A percentile compares a stretch with the other conserved stretches of the same genome.
Evolutionary conservation across 2,329 filamentous ascomycete genomes (phyloP).

Genomic region (Pseudopyrenochaeta lycopersici): DNA sequence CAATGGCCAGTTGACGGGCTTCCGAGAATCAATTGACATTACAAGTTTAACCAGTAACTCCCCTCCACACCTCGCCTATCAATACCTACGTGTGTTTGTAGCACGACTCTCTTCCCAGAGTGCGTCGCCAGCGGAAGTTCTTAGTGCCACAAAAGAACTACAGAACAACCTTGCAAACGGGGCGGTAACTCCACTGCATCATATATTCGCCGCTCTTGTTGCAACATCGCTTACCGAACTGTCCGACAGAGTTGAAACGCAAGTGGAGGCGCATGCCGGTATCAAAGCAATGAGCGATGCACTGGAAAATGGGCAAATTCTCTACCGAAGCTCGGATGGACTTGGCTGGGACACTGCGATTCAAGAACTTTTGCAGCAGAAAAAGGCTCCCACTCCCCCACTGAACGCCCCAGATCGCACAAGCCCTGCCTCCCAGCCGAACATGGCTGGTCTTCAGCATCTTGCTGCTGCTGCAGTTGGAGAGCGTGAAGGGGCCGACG

Average conservation of each 20-base stretch:
- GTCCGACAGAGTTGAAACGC: slow-evolving; percentile 45
- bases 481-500: slow-evolving; percentile 43
- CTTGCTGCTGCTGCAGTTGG: slow-evolving; percentile 50
- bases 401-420: slow-evolving; percentile 33
- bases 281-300: slow-evolving; percentile 50
- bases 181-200: slow-evolving; percentile 44
- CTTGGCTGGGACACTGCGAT: slow-evolving; percentile 48
- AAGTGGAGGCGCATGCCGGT: slow-evolving; percentile 44
- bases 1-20: slow-evolving; percentile 39
- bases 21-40: slow-evolving; percentile 43
- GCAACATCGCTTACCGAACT: slow-evolving; percentile 47
- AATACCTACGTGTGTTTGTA: slow-evolving; percentile 47
- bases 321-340: slow-evolving; percentile 39
- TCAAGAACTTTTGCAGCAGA: slow-evolving; percentile 41
- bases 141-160: slow-evolving; percentile 40
- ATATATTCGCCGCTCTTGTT: slow-evolving; percentile 47
- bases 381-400: slow-evolving; percentile 32
- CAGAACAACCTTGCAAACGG: slow-evolving; percentile 35
- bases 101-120: slow-evolving; percentile 37
- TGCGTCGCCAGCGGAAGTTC: slow-evolving; percentile 31
- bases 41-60: slow-evolving; percentile 38
- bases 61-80: slow-evolving; percentile 44
- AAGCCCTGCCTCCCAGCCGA: slow-evolving; percentile 38
- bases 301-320: slow-evolving; percentile 42
- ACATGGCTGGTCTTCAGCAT: slow-evolving; percentile 50